Evolutionary conservation across 208 protist species (phyloP).

Genomic region (Lotmaria passim): DNA sequence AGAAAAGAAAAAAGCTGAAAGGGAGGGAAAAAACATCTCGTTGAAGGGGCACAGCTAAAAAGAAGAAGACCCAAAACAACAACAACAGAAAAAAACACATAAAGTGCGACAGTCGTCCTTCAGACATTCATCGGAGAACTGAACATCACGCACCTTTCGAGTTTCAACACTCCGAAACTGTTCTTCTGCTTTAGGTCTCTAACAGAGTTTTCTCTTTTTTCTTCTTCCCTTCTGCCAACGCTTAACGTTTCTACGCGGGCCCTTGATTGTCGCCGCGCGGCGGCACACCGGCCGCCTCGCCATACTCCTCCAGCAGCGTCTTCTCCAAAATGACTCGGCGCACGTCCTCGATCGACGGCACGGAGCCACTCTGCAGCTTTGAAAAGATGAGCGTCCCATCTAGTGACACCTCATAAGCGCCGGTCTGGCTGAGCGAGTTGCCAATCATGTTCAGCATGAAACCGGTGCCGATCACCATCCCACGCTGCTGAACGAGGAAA

Average conservation of each 20-base stretch:
- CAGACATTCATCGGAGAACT: no score
- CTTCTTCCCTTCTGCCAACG: not conserved
- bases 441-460: slow-evolving; percentile 71
- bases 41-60: not conserved
- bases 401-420: slow-evolving; percentile 79
- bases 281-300: not conserved
- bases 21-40: not conserved
- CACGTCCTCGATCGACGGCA: slow-evolving; percentile 37
- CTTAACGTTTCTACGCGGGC: not conserved
- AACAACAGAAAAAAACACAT: not conserved
- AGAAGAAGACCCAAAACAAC: not conserved
- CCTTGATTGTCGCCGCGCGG: not conserved
- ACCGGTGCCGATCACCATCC: slow-evolving; percentile 51
- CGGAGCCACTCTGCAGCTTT: slow-evolving; percentile 52
- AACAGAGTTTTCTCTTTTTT: not conserved
- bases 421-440: slow-evolving; percentile 46
- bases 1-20: slow-evolving; percentile 17
- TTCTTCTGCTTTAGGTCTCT: no score
- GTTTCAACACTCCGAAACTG: no score
- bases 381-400: slow-evolving; percentile 68
- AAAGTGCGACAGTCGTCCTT: not conserved
- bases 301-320: slow-evolving; percentile 45
- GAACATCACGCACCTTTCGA: no score
- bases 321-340: slow-evolving; percentile 41
- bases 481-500: slow-evolving; percentile 44